Evolutionary conservation across 441 rosid species (phyloP).

Genomic region (Sinapis alba): DNA sequence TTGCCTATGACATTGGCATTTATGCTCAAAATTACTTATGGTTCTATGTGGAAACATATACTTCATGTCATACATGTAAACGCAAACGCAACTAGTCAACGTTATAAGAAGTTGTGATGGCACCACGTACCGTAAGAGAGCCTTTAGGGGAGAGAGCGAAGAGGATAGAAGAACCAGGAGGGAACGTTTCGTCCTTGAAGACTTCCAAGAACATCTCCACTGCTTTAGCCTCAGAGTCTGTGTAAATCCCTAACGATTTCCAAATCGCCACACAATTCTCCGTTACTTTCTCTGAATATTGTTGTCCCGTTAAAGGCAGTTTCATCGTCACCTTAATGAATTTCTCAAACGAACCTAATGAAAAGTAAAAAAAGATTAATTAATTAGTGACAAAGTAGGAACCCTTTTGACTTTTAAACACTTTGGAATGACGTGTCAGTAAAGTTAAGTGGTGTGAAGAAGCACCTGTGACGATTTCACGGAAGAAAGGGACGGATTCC

Average conservation of each 20-base stretch:
- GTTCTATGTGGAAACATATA: neutral
- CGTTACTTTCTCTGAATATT: constrained; percentile 76
- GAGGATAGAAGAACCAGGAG: constrained; percentile 77
- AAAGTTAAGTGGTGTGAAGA: neutral
- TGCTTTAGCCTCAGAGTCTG: constrained; percentile 76
- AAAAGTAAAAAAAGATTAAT: neutral
- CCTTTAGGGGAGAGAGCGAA: constrained; percentile 59
- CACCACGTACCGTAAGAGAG: constrained; percentile 54
- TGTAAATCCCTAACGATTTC: constrained; percentile 71
- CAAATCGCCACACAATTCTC: constrained; percentile 74
- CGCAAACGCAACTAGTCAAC: neutral
- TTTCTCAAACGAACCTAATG: constrained; percentile 72
- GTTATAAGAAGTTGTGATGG: neutral
- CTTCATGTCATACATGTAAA: neutral
- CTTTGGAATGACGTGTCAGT: constrained; percentile 1
- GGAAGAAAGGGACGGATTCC: constrained; percentile 70
- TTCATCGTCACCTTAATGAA: constrained; percentile 70
- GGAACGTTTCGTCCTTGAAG: constrained; percentile 68
- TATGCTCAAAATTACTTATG: neutral
- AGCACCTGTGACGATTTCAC: constrained; percentile 86
- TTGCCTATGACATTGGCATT: neutral
- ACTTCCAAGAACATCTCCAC: constrained; percentile 57
- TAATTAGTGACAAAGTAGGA: neutral
- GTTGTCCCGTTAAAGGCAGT: constrained; percentile 76
- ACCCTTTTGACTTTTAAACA: constrained; percentile 4